A percentile compares a stretch with the other conserved stretches of the same genome.
These are phyloP conservation scores for Monosporascus sp. DNA, from an alignment of 2,329 filamentous ascomycete species.

Conservation along the genomic window DNA sequence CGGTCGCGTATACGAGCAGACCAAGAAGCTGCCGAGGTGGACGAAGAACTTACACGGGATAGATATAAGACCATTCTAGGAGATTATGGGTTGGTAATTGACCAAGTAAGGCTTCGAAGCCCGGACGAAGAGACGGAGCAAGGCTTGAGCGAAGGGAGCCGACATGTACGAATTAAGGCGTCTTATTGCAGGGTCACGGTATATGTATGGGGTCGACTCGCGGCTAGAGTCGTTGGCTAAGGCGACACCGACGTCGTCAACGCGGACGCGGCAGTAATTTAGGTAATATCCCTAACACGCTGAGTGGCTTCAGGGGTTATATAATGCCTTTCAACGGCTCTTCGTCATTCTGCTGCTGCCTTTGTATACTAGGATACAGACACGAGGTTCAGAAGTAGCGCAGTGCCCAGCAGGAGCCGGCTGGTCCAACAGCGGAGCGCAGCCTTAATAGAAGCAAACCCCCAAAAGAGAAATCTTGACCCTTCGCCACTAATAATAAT, in stretches of 20 bases:
- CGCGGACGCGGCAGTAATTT: conserved; percentile 3
- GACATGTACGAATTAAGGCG: conserved; percentile 7
- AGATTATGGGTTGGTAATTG: neutral
- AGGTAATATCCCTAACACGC: conserved; percentile 1
- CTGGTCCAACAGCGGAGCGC: no score
- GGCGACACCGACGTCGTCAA: conserved; percentile 7
- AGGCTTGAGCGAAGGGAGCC: no score
- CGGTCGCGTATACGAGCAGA: conserved; percentile 81
- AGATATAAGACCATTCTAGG: conserved; percentile 24
- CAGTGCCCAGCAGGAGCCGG: neutral
- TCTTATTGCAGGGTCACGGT: conserved; percentile 5
- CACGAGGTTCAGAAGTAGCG: neutral
- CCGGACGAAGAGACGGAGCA: no score
- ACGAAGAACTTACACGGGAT: conserved; percentile 59
- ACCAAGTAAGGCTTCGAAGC: no score
- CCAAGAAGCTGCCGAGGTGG: conserved; percentile 76
- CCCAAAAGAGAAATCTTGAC: neutral
- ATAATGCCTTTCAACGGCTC: neutral
- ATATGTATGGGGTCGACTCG: conserved; percentile 7
- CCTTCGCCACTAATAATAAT: neutral
- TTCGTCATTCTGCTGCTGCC: neutral
- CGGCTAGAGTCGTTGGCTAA: conserved; percentile 12
- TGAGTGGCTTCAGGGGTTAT: neutral
- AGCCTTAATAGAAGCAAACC: no score
- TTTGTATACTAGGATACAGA: conserved; percentile 14